Evolutionary conservation across 352 stramenopile genomes (phyloP).

Genomic region (Plasmopara halstedii): DNA sequence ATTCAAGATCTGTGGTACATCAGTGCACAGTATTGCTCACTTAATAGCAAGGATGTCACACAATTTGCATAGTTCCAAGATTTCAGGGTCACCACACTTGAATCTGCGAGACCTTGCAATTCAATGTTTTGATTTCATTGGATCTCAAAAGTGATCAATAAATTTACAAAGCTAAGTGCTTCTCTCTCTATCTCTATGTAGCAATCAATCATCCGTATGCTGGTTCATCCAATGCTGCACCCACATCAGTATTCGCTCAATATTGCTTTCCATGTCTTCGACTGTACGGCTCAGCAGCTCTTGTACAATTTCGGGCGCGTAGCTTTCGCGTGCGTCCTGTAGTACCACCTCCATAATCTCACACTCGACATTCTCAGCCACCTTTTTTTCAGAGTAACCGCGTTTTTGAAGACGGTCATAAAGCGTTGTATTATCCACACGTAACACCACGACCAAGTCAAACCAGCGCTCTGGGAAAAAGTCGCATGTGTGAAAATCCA

Average conservation of each 20-base stretch:
- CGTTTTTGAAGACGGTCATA: conserved; percentile 81
- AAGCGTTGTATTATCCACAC: conserved; percentile 90
- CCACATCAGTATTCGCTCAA: conserved; percentile 89
- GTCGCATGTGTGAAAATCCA: conserved; percentile 97
- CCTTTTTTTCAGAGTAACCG: conserved; percentile 95
- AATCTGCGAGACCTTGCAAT: too few relatives aligned
- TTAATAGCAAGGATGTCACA: too few relatives aligned
- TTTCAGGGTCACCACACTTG: too few relatives aligned
- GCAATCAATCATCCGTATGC: conserved; percentile 23
- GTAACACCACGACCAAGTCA: conserved; percentile 90
- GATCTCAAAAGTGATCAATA: conserved; percentile 3
- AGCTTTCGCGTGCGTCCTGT: conserved; percentile 93
- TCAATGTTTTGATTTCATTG: too few relatives aligned
- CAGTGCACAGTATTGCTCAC: too few relatives aligned
- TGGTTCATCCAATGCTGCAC: conserved; percentile 87
- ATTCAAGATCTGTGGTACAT: too few relatives aligned
- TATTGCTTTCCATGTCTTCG: conserved; percentile 95
- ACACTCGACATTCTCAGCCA: conserved; percentile 94
- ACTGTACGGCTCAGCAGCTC: conserved; percentile 91
- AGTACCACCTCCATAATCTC: conserved; percentile 98
- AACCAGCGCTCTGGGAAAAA: conserved; percentile 98
- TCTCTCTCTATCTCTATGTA: conserved; percentile 1
- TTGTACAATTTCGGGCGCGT: conserved; percentile 93
- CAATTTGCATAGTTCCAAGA: too few relatives aligned
- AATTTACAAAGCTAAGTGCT: conserved; percentile 20